A percentile compares a stretch with the other conserved stretches of the same genome.
Evolutionary conservation across 1,284 basidiomycete species (phyloP).

Genomic region (Heliocybe sulcata): DNA sequence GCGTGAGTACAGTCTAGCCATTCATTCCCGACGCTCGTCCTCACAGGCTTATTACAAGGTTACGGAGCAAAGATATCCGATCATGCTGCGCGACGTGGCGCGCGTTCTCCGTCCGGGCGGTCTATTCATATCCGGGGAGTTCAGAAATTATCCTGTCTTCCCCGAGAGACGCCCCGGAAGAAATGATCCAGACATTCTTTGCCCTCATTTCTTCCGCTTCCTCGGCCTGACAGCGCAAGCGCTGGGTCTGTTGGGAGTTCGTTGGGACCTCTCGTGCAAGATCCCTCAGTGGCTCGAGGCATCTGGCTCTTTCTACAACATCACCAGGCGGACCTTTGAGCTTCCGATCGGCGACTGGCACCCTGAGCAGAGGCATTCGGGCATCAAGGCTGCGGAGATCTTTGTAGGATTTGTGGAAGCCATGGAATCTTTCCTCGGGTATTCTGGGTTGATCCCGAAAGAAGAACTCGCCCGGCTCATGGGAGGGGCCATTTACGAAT

Average conservation of each 20-base stretch:
- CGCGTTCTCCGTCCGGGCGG: conserved; percentile 59
- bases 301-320: conserved; percentile 30
- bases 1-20: conserved; percentile 32
- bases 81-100: conserved; percentile 44
- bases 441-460: conserved; percentile 24
- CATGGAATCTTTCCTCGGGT: conserved; percentile 31
- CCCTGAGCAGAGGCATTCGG: conserved; percentile 15
- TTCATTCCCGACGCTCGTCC: conserved; percentile 1
- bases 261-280: conserved; percentile 19
- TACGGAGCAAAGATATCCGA: conserved; percentile 42
- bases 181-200: conserved; percentile 6
- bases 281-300: conserved; percentile 28
- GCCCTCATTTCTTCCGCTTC: not conserved
- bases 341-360: conserved; percentile 48
- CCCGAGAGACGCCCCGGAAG: conserved; percentile 18
- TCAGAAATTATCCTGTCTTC: conserved; percentile 34
- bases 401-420: conserved; percentile 25
- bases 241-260: conserved; percentile 22
- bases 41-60: conserved; percentile 6
- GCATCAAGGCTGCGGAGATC: not conserved
- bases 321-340: conserved; percentile 22
- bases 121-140: conserved; percentile 59
- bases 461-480: conserved; percentile 28
- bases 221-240: conserved; percentile 8
- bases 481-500: conserved; percentile 31